These are phyloP conservation scores for Coniophora puteana DNA, from an alignment of 1,284 basidiomycete genomes.

Conservation along the genomic window DNA sequence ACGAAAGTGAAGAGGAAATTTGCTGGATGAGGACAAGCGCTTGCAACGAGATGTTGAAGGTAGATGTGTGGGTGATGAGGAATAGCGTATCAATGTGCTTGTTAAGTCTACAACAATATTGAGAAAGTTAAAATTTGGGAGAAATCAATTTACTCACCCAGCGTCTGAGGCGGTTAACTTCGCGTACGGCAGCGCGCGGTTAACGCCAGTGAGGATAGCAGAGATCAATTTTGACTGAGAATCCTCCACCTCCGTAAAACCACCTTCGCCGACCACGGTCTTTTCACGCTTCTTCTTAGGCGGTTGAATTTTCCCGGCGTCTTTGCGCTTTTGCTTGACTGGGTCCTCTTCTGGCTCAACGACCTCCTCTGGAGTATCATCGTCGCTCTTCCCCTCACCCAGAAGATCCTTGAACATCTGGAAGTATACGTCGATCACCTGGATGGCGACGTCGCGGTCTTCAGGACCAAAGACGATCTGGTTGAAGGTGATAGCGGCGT, in stretches of 20 bases:
- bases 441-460: conserved; percentile 78
- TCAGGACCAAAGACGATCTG: conserved; percentile 80
- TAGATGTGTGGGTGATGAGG: conserved; percentile 90
- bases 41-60: conserved; percentile 96
- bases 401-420: conserved; percentile 91
- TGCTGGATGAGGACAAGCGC: conserved; percentile 92
- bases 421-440: conserved; percentile 91
- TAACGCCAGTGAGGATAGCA: conserved; percentile 92
- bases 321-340: conserved; percentile 25
- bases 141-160: conserved; percentile 33
- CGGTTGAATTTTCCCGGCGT: conserved; percentile 29
- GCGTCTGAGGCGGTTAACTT: conserved; percentile 59
- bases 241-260: conserved; percentile 75
- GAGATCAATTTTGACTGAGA: conserved; percentile 83
- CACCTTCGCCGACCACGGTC: conserved; percentile 45
- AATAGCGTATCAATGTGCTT: conserved; percentile 94
- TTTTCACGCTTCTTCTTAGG: conserved; percentile 40
- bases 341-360: conserved; percentile 32
- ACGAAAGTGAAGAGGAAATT: conserved; percentile 55
- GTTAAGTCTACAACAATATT: conserved; percentile 59
- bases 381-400: conserved; percentile 44
- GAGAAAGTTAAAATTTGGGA: conserved; percentile 7
- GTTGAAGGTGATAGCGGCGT: conserved; percentile 91
- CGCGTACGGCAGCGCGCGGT: conserved; percentile 93
- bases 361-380: conserved; percentile 25